Conservation (phyloP, 139 green algal species). For the Micractinium conductrix region DNA sequence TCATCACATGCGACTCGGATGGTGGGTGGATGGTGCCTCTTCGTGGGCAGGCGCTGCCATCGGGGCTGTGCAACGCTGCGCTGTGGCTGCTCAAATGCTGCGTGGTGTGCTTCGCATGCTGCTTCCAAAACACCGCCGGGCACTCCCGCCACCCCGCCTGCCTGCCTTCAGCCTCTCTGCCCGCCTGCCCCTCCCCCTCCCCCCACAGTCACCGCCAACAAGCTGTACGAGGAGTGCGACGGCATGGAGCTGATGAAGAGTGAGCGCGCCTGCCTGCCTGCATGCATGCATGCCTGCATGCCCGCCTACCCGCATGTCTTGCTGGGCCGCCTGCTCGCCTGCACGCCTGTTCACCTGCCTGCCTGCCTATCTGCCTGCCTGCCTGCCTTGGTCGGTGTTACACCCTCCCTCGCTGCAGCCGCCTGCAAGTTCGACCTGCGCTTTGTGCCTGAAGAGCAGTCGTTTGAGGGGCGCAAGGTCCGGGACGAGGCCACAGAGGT, state of each 20-base stretch:
- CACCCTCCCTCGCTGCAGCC: constrained; percentile 10
- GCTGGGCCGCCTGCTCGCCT: too few relatives aligned
- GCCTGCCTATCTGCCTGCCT: too few relatives aligned
- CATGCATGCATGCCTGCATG: too few relatives aligned
- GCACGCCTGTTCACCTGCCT: too few relatives aligned
- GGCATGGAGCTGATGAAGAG: constrained; percentile 83
- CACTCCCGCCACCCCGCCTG: not conserved
- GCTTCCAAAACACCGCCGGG: not conserved
- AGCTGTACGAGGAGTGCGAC: constrained; percentile 91
- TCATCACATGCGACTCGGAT: constrained; percentile 84
- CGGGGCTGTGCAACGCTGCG: too few relatives aligned
- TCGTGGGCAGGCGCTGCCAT: too few relatives aligned
- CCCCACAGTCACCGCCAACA: constrained; percentile 58
- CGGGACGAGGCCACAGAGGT: constrained; percentile 62
- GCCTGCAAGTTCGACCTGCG: constrained; percentile 89
- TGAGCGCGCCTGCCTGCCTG: not conserved
- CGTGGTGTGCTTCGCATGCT: not conserved
- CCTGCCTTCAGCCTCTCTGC: not conserved
- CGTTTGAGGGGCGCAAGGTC: constrained; percentile 72
- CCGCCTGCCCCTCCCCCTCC: not conserved
- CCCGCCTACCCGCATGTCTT: too few relatives aligned
- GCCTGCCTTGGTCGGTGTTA: too few relatives aligned
- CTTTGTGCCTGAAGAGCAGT: constrained; percentile 86
- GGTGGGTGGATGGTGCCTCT: not conserved
- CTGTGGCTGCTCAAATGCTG: too few relatives aligned